Base-by-base conservation (phyloP, 805 yeast species). In the Hanseniaspora clermontiae region DNA sequence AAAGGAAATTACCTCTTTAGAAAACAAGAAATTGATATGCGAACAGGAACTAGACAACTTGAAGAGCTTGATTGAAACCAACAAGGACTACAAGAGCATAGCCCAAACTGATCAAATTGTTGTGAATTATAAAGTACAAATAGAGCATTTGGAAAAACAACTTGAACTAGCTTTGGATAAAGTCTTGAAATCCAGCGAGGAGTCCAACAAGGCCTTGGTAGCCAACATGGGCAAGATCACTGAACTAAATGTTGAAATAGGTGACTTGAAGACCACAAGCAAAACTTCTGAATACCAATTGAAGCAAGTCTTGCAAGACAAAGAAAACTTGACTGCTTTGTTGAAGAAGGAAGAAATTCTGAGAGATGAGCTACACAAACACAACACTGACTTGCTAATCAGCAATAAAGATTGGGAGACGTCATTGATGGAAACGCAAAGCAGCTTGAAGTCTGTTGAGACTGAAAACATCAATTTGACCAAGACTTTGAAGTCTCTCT, bases 1-100 rank as follows among this genome's bases (percentile, higher is more conserved):
- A 15, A 57, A 62, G 1, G 66, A 67, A 19, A 74, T 74, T 34
- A 67, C 69, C 5, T 68, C 71, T 8, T 59, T 78, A 31, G 40
- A 56, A n/a, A 42, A 31, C 7, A 45, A 50, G 15, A 43, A 50
- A 20, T 32, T 39, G 39, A 24, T 46, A 2, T 43, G 20, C 14
- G 29, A 36, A 17, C 56, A 52, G 38, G 50, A 53, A 43, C 36
- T 50, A 49, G 55, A 17, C 60, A 60, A 31, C 52, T 51, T 32
- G 60, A 61, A 47, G 46, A 55, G 4, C 51, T 59, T 54, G 60
- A 57, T 32, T 46, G 52, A 29, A 51, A 59, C 36, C 49, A 55
- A 20, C 49, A 46, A 19, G 20, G 27, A 32, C 11, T 52, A 15
- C 51, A 56, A 57, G 42, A 45, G 17, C 45, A 49, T 14, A 46